Evolutionary conservation across 2,329 filamentous ascomycete species (phyloP), one percentile per base, ranked within the genome.

Genomic region (Gnomoniopsis sp.): DNA sequence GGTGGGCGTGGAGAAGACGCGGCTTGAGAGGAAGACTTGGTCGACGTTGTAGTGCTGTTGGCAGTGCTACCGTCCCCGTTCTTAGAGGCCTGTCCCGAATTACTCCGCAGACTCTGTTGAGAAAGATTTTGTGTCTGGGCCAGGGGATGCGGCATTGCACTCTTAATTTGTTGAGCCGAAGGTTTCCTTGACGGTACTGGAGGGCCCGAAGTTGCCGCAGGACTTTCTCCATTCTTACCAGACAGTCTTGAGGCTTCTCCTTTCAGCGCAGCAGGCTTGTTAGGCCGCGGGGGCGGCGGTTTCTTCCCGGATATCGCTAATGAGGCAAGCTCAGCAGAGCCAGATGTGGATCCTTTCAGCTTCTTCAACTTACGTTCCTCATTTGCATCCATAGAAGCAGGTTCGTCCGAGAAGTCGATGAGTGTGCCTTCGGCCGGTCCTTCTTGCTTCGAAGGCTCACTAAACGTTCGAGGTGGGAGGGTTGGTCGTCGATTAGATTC

Each of bases 361-460:
- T 73, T 69, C 19, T 68, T 62, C 2, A 73, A 64, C 34, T 69
- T 68, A 11, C 65, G 69, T 6, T 74, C 68, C 22, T 74, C 67
- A 49, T 75, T 71, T 1, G 74, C 57, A 3, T 65, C 71, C 2
- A 67, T 66, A 38, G 75, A 70, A 49, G 75, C 71, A 0, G 80
- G 76, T 54, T 84, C 80, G 15, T 83, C 81, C 0, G 80, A 80
- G 36, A 88, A 74, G 67, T 88, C 84, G 33, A 88, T 87, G 43
- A 88, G 67, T 6, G 79, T 82, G 1, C 82, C 85, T 75, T 82
- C 83, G n/a, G 69, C 67, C 11, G 74, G 77, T 12, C 72, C 74
- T 2, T 69, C 51, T 1, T 67, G 62, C n/a, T 69, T 67, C 6
- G 63, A 60, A 14, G 63, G 63, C 26, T 62, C 65, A 26, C 66